phyloP scores from a whole-genome alignment of 2,329 filamentous ascomycete genomes.

The Cytospora piceicola region DNA sequence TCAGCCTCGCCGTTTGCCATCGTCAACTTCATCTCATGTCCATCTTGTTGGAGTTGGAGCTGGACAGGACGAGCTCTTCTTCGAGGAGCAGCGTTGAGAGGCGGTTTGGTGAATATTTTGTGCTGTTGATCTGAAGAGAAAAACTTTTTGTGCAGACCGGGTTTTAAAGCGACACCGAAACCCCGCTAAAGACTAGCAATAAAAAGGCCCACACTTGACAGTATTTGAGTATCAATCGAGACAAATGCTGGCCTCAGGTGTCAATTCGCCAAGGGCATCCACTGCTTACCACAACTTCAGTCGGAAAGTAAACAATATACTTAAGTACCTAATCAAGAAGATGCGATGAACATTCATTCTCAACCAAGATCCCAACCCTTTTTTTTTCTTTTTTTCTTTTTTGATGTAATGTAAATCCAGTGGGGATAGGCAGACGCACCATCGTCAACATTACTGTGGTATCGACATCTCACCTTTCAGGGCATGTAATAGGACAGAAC shows the following conservation, averaged over 20 bases:
- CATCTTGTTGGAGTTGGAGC: conserved; percentile 3
- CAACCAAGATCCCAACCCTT: too few relatives aligned
- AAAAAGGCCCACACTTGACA: background rate
- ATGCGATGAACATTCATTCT: too few relatives aligned
- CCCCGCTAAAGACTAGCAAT: conserved; percentile 16
- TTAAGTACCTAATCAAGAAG: too few relatives aligned
- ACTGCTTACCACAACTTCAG: too few relatives aligned
- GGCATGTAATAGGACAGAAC: too few relatives aligned
- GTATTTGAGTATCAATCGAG: background rate
- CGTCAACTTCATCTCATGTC: conserved; percentile 3
- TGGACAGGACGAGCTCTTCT: background rate
- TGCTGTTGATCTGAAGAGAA: conserved; percentile 14
- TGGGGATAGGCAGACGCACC: too few relatives aligned
- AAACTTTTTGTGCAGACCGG: conserved; percentile 26
- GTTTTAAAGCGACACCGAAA: conserved; percentile 28
- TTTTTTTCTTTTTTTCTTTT: too few relatives aligned
- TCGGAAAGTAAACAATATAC: too few relatives aligned
- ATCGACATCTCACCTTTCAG: too few relatives aligned
- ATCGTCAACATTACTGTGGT: too few relatives aligned
- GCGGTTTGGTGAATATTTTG: background rate
- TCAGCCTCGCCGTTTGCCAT: conserved; percentile 22
- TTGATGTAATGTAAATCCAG: too few relatives aligned
- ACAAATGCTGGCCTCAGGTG: conserved; percentile 19
- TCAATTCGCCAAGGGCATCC: background rate
- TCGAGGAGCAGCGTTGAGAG: background rate